These are phyloP conservation scores for Alternaria arbusti DNA, from an alignment of 2,329 filamentous ascomycete species.

Conservation along the genomic window DNA sequence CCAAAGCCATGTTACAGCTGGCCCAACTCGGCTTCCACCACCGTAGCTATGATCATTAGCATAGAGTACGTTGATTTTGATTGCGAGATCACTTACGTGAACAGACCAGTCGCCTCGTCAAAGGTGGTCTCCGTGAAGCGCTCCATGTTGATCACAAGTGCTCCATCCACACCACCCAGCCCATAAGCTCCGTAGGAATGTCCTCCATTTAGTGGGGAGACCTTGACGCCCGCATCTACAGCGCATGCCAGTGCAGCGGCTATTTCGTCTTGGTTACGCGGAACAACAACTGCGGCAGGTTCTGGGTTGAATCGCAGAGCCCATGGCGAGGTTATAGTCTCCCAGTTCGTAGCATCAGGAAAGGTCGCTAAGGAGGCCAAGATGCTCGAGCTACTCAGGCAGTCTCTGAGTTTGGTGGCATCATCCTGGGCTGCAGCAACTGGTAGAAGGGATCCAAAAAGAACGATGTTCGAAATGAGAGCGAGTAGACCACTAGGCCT, in stretches of 20 bases:
- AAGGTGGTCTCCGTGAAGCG: slow-evolving; percentile 16
- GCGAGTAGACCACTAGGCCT: not conserved
- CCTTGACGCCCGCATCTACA: slow-evolving; percentile 16
- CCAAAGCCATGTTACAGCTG: slow-evolving; percentile 21
- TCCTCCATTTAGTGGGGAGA: slow-evolving; percentile 17
- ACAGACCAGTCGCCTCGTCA: slow-evolving; percentile 10
- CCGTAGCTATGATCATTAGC: slow-evolving; percentile 14
- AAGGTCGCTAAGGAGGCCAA: not conserved
- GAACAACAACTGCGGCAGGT: slow-evolving; percentile 18
- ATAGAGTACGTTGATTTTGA: not conserved
- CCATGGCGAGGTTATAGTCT: slow-evolving; percentile 14
- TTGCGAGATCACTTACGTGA: not conserved
- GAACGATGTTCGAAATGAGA: slow-evolving; percentile 3
- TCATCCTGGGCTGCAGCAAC: slow-evolving; percentile 9
- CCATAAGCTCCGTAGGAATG: slow-evolving; percentile 25
- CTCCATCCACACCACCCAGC: slow-evolving; percentile 17
- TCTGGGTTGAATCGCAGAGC: slow-evolving; percentile 21
- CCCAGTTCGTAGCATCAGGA: slow-evolving; percentile 12
- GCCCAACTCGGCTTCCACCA: slow-evolving; percentile 22
- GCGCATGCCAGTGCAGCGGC: slow-evolving; percentile 20
- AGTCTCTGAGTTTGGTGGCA: slow-evolving; percentile 8
- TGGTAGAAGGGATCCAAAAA: slow-evolving; percentile 1
- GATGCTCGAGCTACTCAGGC: slow-evolving; percentile 8
- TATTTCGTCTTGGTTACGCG: slow-evolving; percentile 8
- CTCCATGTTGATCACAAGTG: slow-evolving; percentile 20